Evolutionary conservation across 2,329 filamentous ascomycete species (phyloP).

Genomic region (Neofusicoccum sp.): DNA sequence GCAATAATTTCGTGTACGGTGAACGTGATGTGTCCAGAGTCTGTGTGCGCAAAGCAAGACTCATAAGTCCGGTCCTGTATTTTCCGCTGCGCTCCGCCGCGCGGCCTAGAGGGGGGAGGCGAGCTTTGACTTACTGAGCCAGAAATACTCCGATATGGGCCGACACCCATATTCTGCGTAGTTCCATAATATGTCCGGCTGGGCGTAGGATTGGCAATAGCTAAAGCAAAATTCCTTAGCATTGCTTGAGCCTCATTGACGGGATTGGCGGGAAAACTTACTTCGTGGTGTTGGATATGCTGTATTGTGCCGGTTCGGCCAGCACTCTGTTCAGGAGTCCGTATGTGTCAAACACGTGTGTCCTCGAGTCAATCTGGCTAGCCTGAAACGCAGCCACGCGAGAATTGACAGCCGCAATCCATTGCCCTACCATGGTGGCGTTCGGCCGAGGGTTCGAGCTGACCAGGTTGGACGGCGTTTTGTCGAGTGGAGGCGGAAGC

Average conservation of each 20-base stretch:
- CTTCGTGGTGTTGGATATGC: conserved; percentile 47
- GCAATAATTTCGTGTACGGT: conserved; percentile 13
- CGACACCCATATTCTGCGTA: conserved; percentile 9
- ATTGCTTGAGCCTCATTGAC: neutral
- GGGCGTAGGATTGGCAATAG: conserved; percentile 47
- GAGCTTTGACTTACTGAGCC: conserved; percentile 10
- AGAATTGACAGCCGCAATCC: conserved; percentile 40
- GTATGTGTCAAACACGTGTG: conserved; percentile 48
- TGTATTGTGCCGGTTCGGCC: conserved; percentile 42
- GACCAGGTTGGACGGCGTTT: conserved; percentile 40
- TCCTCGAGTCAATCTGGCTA: conserved; percentile 33
- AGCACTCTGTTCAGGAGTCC: conserved; percentile 42
- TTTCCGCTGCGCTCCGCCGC: neutral
- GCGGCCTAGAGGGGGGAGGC: neutral
- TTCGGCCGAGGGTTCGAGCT: conserved; percentile 42
- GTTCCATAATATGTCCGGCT: conserved; percentile 41
- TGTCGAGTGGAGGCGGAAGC: conserved; percentile 52
- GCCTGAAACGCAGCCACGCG: conserved; percentile 37
- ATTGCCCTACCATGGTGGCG: conserved; percentile 46
- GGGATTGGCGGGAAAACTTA: neutral
- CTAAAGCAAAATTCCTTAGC: neutral
- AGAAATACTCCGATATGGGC: conserved; percentile 14
- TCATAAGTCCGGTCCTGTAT: neutral
- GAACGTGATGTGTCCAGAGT: conserved; percentile 15
- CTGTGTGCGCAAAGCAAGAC: neutral